Percentiles rank a stretch among this genome's conserved stretches.
Conservation (phyloP, 257 asterid species). For the Jasminum sambac region DNA sequence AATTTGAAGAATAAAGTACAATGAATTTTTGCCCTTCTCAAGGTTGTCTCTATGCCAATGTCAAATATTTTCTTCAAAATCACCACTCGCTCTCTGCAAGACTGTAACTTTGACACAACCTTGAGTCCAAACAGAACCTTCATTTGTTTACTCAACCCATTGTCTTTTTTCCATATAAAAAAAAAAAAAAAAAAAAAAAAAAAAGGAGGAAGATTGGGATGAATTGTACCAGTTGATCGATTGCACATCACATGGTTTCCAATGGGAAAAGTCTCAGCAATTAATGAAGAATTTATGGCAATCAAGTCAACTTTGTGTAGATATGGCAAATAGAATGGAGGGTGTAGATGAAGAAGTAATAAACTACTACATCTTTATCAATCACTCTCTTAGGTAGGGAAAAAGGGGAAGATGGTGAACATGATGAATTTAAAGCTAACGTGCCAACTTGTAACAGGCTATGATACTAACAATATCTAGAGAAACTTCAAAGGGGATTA, state of each 20-base stretch:
- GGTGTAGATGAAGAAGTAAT: no score
- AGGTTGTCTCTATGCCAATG: neutral
- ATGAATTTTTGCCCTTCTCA: neutral
- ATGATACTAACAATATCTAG: neutral
- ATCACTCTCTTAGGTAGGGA: no score
- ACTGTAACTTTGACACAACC: neutral
- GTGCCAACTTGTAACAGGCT: neutral
- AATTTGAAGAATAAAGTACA: neutral
- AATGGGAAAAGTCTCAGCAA: neutral
- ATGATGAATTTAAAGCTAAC: neutral
- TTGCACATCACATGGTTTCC: neutral
- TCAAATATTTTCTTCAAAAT: neutral
- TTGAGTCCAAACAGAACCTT: neutral
- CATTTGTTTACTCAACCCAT: neutral
- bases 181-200: neutral
- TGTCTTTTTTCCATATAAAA: neutral
- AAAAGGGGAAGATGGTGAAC: neutral
- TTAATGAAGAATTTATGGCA: neutral
- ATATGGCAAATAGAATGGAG: neutral
- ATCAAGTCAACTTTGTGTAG: neutral
- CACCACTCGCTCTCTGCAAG: neutral
- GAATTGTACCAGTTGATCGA: neutral
- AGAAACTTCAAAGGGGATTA: neutral
- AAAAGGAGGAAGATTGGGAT: neutral
- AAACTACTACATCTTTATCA: no score